Conservation (phyloP, 352 stramenopile species). For the Phytophthora foliorum region DNA sequence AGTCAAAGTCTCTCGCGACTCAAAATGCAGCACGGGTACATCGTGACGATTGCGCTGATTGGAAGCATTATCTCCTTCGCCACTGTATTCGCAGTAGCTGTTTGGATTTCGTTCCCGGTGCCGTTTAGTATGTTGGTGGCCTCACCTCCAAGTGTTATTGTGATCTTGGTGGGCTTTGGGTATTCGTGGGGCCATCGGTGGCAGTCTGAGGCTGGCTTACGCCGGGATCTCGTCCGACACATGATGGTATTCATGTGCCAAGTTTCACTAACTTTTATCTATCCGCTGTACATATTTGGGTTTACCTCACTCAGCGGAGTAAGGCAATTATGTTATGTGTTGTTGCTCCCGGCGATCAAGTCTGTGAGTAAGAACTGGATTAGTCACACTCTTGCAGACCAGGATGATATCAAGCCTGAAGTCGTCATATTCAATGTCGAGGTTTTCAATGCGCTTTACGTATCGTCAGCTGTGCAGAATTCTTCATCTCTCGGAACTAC, state of each 20-base stretch:
- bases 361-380: conserved; percentile 26
- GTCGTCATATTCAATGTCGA: conserved; percentile 57
- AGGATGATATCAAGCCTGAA: conserved; percentile 45
- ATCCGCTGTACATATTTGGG: conserved; percentile 36
- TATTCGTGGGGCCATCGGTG: conserved; percentile 18
- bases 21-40: neutral
- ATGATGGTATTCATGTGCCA: conserved; percentile 33
- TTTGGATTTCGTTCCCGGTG: conserved; percentile 17
- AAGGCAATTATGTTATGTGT: conserved; percentile 8
- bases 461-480: conserved; percentile 29
- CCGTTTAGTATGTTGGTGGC: conserved; percentile 35
- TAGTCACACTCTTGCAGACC: conserved; percentile 29
- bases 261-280: conserved; percentile 33
- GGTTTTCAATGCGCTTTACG: conserved; percentile 55
- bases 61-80: conserved; percentile 1
- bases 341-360: conserved; percentile 17
- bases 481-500: conserved; percentile 22
- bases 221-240: conserved; percentile 14
- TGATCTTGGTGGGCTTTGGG: conserved; percentile 17
- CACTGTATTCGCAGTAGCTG: conserved; percentile 14
- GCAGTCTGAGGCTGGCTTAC: conserved; percentile 8
- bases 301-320: conserved; percentile 17
- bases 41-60: conserved; percentile 1
- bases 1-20: conserved; percentile 1
- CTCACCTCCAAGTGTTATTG: conserved; percentile 19